Evolutionary conservation across 2,329 filamentous ascomycete genomes (phyloP), one percentile per base, ranked within the genome.

Genomic region (Pestalotiopsis sp.): DNA sequence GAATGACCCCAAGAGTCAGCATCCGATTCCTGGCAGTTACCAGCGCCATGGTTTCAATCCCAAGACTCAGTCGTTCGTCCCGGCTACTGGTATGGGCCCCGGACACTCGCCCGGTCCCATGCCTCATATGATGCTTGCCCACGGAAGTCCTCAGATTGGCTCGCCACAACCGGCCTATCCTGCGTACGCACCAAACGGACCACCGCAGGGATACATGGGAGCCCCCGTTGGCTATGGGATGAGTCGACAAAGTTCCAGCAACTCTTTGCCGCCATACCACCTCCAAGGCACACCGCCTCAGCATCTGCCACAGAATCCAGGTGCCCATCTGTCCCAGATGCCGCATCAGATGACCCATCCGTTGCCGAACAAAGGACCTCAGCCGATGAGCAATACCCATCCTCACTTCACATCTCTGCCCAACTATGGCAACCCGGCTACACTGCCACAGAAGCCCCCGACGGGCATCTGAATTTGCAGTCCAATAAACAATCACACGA

Each of bases 21-120:
- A 97, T 77, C 93, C 93, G 5, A 90, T 97, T 68, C 93, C 94
- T 14, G 93, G 93, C 45, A 96, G 92, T 80, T 97, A 89, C 73
- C 93, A 92, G 76, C 88, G 94, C 68, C 93, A 94, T 74, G 90
- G 92, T 13, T 98, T 98, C 83, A 98, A 98, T 77, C 95, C 95
- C 0, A 95, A 97, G 81, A 98, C 93, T 17, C 93, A 97, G 76
- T 93, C 95, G 0, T 98, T 98, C 79, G 89, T 97, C 27, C 95
- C 95, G 1, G 84, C 88, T 70, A 84, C 80, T 71, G 82, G 83
- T 31, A 84, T 87, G 78, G 80, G 82, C 38, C 81, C 85, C 3
- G 82, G 85, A 71, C 85, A 84, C 55, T 31, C 61, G 12, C 38
- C 58, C n/a, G 81, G 81, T 39, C 81, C 84, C 5, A 81, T 84